Conservation (phyloP, 2,329 filamentous ascomycete genomes). For the Podosphaera xanthii region DNA sequence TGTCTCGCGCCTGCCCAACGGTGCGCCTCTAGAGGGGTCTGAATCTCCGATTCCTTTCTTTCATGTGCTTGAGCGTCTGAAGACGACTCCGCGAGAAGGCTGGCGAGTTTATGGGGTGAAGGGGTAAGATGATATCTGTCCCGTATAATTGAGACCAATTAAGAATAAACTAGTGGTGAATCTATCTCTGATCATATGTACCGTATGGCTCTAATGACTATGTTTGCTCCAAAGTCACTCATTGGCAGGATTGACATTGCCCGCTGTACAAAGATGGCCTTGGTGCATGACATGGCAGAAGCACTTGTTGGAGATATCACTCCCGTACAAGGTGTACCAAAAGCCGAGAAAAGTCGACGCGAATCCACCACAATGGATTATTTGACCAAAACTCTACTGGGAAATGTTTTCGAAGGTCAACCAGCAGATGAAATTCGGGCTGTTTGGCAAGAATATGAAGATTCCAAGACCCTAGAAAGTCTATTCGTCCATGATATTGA, state of each 20-base stretch:
- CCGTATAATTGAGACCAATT: neutral
- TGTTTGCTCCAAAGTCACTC: conserved; percentile 65
- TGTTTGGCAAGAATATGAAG: conserved; percentile 92
- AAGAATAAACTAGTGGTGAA: conserved; percentile 35
- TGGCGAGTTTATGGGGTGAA: conserved; percentile 74
- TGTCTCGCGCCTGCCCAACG: conserved; percentile 36
- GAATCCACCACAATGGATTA: conserved; percentile 86
- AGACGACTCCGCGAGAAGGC: conserved; percentile 89
- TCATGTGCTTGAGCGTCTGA: conserved; percentile 78
- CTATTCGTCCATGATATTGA: conserved; percentile 90
- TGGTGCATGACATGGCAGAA: conserved; percentile 96
- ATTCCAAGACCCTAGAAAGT: conserved; percentile 60
- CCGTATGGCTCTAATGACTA: conserved; percentile 89
- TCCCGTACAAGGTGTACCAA: conserved; percentile 65
- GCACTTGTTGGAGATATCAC: conserved; percentile 90
- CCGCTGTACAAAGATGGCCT: conserved; percentile 82
- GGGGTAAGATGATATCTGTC: conserved; percentile 19
- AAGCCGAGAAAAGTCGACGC: conserved; percentile 70
- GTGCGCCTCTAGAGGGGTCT: conserved; percentile 34
- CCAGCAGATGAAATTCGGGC: conserved; percentile 48
- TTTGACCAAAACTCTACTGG: conserved; percentile 46
- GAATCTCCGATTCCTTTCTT: conserved; percentile 74
- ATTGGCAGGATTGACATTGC: conserved; percentile 49
- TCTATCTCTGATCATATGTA: conserved; percentile 99
- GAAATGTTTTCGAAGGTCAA: conserved; percentile 46